Conservation (phyloP, 2,329 filamentous ascomycete species). For the Trichophyton mentagrophytes region DNA sequence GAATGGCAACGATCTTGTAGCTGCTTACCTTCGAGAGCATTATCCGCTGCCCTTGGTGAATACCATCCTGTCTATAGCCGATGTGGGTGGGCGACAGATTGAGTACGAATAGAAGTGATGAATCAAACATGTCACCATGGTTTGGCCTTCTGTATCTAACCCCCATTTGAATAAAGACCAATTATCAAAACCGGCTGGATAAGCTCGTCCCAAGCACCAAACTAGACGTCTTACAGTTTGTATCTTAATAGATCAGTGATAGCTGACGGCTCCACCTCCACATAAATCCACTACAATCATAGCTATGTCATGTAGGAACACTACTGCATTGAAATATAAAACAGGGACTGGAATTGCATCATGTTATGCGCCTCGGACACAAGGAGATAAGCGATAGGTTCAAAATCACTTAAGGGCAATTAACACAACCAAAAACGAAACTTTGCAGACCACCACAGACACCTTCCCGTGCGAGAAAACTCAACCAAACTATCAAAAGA, state of each 20-base stretch:
- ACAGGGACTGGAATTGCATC: not conserved
- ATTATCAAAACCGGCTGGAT: too few species aligned
- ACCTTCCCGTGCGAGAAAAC: not conserved
- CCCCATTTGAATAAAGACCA: too few species aligned
- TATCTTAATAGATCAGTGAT: too few species aligned
- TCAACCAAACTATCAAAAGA: not conserved
- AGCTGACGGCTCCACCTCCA: too few species aligned
- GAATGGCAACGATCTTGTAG: constrained; percentile 7
- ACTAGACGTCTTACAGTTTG: too few species aligned
- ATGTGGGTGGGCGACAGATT: constrained; percentile 1
- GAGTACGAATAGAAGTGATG: constrained; percentile 3
- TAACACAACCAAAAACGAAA: not conserved
- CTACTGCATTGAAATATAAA: not conserved
- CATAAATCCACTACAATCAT: too few species aligned
- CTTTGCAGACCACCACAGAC: not conserved
- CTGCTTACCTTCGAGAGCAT: constrained; percentile 7
- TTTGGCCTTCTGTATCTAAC: not conserved
- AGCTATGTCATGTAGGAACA: not conserved
- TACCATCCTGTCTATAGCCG: constrained; percentile 2
- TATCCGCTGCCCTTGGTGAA: constrained; percentile 5
- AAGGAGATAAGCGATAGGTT: not conserved
- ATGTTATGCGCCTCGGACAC: not conserved
- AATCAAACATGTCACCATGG: not conserved
- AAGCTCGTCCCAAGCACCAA: too few species aligned
- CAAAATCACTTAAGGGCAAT: not conserved